phyloP scores from a whole-genome alignment of 106 monocot species.

The Gastrodia elata region DNA sequence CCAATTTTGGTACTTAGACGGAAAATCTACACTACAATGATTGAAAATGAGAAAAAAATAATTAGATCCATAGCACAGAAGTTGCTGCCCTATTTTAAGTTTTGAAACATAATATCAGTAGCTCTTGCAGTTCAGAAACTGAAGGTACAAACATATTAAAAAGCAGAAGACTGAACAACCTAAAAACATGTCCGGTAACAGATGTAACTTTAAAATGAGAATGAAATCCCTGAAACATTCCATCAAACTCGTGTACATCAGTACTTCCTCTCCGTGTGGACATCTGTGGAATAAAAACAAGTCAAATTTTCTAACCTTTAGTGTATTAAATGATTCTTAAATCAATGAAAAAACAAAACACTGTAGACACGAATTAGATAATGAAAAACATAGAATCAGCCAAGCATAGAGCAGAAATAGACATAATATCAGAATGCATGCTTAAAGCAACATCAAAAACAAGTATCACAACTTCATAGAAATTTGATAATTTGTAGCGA shows the following conservation, averaged over 20 bases:
- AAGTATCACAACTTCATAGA: neutral
- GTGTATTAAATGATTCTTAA: neutral
- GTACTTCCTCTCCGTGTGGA: constrained; percentile 74
- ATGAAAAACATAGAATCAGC: neutral
- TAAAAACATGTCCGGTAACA: constrained; percentile 93
- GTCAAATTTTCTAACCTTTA: neutral
- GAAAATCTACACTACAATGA: constrained; percentile 72
- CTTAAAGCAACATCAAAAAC: neutral
- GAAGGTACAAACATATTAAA: neutral
- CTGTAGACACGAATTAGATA: neutral
- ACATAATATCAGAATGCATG: neutral
- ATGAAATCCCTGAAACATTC: constrained; percentile 52
- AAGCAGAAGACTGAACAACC: constrained; percentile 25
- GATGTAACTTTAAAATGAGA: constrained; percentile 79
- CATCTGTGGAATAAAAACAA: constrained; percentile 35
- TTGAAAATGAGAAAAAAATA: neutral
- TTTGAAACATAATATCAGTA: neutral
- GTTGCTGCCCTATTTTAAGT: neutral
- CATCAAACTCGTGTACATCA: constrained; percentile 92
- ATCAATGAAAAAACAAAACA: neutral
- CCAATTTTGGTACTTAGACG: constrained; percentile 78
- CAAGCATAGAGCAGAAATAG: too few species aligned
- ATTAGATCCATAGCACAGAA: neutral
- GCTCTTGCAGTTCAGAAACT: neutral
- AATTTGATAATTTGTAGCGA: too few species aligned